Evolutionary conservation across 2,329 filamentous ascomycete genomes (phyloP).

Genomic region (Drechslerella dactyloides): DNA sequence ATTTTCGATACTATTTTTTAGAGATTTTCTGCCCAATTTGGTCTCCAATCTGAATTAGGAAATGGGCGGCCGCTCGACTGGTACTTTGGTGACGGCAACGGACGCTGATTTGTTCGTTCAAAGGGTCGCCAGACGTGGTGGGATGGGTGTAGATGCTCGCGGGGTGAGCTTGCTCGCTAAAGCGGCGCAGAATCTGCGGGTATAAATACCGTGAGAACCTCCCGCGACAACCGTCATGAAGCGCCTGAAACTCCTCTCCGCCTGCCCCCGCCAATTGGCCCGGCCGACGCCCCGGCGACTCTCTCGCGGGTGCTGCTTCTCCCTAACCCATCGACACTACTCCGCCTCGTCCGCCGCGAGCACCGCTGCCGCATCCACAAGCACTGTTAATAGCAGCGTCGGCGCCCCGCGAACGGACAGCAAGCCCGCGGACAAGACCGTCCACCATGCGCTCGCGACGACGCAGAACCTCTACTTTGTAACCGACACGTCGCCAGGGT

Average conservation of each 20-base stretch:
- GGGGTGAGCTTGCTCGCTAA: no score
- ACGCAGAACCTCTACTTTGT: constrained; percentile 71
- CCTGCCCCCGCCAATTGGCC: constrained; percentile 8
- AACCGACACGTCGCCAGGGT: constrained; percentile 78
- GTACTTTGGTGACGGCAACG: no score
- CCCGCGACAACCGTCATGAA: constrained; percentile 23
- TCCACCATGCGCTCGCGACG: constrained; percentile 30
- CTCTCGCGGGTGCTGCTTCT: constrained; percentile 52
- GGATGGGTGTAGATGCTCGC: no score
- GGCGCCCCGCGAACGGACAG: background rate
- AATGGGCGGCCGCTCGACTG: no score
- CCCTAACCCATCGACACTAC: constrained; percentile 56
- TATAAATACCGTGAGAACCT: constrained; percentile 5
- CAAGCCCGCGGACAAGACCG: constrained; percentile 25
- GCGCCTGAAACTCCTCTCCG: constrained; percentile 31
- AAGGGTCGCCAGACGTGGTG: no score
- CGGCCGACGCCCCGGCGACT: background rate
- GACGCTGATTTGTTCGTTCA: no score
- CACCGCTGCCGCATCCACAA: background rate
- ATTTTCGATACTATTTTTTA: no score
- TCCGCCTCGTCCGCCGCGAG: constrained; percentile 55
- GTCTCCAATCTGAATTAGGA: no score
- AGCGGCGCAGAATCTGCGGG: background rate
- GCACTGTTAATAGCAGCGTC: background rate
- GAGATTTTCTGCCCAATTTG: no score